Percentiles rank a stretch among this genome's conserved stretches.
Evolutionary conservation across 2,329 filamentous ascomycete species (phyloP).

Genomic region (Botryosphaeria dothidea): DNA sequence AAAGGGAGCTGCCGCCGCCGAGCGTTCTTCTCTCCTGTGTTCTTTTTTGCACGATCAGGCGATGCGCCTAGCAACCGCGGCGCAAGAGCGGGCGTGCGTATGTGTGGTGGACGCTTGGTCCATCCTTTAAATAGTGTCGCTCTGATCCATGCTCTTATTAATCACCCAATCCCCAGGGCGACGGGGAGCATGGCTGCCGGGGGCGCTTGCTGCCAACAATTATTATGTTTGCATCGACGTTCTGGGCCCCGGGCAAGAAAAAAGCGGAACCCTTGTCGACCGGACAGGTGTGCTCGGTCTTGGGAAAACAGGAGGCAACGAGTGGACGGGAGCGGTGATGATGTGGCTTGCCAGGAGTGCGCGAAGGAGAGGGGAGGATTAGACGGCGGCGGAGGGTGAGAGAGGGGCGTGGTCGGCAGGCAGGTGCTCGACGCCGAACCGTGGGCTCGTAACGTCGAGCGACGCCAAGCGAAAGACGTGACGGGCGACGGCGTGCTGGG

Average conservation of each 20-base stretch:
- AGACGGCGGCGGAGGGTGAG: neutral
- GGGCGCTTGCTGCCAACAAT: constrained; percentile 1
- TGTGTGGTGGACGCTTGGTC: neutral
- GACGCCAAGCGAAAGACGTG: neutral
- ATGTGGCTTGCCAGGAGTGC: constrained; percentile 1
- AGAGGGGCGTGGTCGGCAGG: neutral
- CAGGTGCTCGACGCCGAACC: neutral
- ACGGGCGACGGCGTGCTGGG: neutral
- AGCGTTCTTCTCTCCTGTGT: neutral
- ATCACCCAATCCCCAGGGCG: constrained; percentile 1
- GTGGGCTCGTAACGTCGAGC: neutral
- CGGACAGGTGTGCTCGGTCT: neutral
- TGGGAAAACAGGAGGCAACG: neutral
- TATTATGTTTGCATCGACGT: neutral
- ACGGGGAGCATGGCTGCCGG: neutral
- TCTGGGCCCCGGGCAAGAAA: neutral
- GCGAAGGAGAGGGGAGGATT: neutral
- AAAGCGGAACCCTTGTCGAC: neutral
- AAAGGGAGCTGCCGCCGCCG: neutral
- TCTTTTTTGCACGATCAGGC: neutral
- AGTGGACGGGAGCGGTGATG: constrained; percentile 9
- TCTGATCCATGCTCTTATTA: neutral
- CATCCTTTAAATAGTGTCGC: constrained; percentile 3
- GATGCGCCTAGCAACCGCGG: neutral
- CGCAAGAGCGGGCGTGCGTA: neutral